A percentile compares a stretch with the other conserved stretches of the same genome.
Conservation (phyloP, 352 stramenopile species). For the Pythium biforme region DNA sequence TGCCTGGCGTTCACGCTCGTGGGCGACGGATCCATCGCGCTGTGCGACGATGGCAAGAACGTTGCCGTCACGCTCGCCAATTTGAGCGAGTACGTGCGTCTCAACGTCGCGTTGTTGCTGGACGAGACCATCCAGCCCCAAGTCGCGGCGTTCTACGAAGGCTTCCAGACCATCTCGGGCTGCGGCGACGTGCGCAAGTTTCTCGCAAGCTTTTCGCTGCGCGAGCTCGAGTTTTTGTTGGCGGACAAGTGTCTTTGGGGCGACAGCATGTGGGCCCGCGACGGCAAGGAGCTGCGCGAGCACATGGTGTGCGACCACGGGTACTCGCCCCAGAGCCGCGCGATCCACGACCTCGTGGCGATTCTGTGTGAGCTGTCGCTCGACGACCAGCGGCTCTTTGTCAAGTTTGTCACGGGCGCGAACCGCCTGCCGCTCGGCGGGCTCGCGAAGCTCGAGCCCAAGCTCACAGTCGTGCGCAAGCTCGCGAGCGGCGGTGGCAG, state of each 20-base stretch:
- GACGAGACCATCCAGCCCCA: constrained; percentile 58
- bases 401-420: constrained; percentile 89
- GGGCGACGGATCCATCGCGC: constrained; percentile 54
- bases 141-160: constrained; percentile 62
- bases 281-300: constrained; percentile 59
- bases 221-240: constrained; percentile 67
- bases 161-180: constrained; percentile 58
- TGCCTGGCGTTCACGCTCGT: constrained; percentile 78
- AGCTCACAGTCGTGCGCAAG: constrained; percentile 89
- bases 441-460: constrained; percentile 72
- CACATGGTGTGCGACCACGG: constrained; percentile 88
- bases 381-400: constrained; percentile 79
- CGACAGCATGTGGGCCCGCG: constrained; percentile 68
- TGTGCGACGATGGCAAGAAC: constrained; percentile 43
- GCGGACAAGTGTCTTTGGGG: constrained; percentile 37
- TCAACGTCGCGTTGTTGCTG: constrained; percentile 60
- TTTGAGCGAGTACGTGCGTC: constrained; percentile 51
- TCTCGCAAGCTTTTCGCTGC: constrained; percentile 58
- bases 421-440: constrained; percentile 85
- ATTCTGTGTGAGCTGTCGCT: constrained; percentile 69
- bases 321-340: constrained; percentile 60
- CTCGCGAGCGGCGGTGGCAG: constrained; percentile 32
- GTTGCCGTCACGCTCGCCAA: constrained; percentile 46
- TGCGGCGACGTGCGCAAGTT: constrained; percentile 28
- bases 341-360: constrained; percentile 73